A percentile compares a stretch with the other conserved stretches of the same genome.
Evolutionary conservation across 2,329 filamentous ascomycete genomes (phyloP).

Genomic region (Sordariomycetes sp.): DNA sequence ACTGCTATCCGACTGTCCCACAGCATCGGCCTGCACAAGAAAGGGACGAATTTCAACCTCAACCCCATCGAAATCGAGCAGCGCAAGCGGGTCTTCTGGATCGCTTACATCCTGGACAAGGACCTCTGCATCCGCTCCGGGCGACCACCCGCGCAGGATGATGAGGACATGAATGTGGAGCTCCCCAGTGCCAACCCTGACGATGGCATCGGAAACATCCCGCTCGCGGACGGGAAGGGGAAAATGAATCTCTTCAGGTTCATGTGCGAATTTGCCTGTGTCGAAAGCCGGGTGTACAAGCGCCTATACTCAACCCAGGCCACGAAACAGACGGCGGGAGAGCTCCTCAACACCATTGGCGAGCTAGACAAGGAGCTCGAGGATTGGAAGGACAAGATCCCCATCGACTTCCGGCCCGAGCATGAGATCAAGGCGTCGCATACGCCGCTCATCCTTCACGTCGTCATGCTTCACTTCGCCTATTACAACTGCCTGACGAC

Average conservation of each 20-base stretch:
- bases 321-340: constrained; percentile 82
- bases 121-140: constrained; percentile 50
- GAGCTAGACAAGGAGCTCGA: constrained; percentile 85
- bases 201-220: constrained; percentile 92
- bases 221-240: constrained; percentile 74
- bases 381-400: constrained; percentile 93
- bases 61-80: constrained; percentile 94
- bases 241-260: constrained; percentile 93
- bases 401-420: constrained; percentile 92
- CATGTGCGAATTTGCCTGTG: constrained; percentile 84
- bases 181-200: constrained; percentile 81
- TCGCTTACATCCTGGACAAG: constrained; percentile 55
- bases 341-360: constrained; percentile 88
- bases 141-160: constrained; percentile 49
- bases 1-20: constrained; percentile 85
- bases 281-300: constrained; percentile 92
- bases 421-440: constrained; percentile 90
- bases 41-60: constrained; percentile 83
- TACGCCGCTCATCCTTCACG: constrained; percentile 85
- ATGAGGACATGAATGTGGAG: constrained; percentile 85
- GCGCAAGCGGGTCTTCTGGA: constrained; percentile 57
- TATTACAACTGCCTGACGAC: constrained; percentile 98
- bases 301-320: constrained; percentile 87
- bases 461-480: constrained; percentile 88
- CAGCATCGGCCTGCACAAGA: constrained; percentile 91